These are phyloP conservation scores for Aspergillus sp. DNA, from an alignment of 2,329 filamentous ascomycete species.

Conservation along the genomic window DNA sequence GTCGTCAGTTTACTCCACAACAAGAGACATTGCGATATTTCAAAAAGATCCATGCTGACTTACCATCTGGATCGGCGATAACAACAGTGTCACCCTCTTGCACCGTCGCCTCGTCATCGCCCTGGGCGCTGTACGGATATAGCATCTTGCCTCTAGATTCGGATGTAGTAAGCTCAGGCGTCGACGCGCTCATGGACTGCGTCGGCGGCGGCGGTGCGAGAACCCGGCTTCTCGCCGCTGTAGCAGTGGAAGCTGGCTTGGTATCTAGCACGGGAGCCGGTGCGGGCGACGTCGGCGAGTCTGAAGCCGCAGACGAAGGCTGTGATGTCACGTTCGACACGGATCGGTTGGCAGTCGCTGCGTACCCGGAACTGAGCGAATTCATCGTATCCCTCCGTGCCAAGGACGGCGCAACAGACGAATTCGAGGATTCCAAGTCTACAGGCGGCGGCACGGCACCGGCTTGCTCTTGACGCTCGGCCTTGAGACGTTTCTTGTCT, in stretches of 20 bases:
- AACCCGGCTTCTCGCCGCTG: slow-evolving; percentile 56
- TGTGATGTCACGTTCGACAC: slow-evolving; percentile 53
- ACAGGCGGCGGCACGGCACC: slow-evolving; percentile 43
- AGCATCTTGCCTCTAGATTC: slow-evolving; percentile 79
- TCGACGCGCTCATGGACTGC: slow-evolving; percentile 64
- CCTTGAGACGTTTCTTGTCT: slow-evolving; percentile 88
- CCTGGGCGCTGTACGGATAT: slow-evolving; percentile 73
- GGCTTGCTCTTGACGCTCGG: slow-evolving; percentile 70
- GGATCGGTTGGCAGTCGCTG: slow-evolving; percentile 67
- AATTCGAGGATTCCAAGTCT: slow-evolving; percentile 44
- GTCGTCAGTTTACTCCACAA: slow-evolving; percentile 5
- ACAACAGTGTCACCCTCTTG: slow-evolving; percentile 68
- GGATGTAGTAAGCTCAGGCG: slow-evolving; percentile 39
- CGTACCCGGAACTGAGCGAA: slow-evolving; percentile 81
- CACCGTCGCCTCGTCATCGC: slow-evolving; percentile 73
- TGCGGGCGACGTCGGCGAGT: slow-evolving; percentile 18
- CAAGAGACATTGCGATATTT: neutral
- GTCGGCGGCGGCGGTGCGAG: slow-evolving; percentile 73
- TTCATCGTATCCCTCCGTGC: slow-evolving; percentile 81
- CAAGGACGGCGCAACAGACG: slow-evolving; percentile 48
- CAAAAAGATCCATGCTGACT: slow-evolving; percentile 26
- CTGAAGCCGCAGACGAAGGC: slow-evolving; percentile 43
- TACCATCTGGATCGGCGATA: slow-evolving; percentile 82
- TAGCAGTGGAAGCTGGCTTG: slow-evolving; percentile 14
- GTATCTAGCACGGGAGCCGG: slow-evolving; percentile 13